A percentile compares a stretch with the other conserved stretches of the same genome.
Evolutionary conservation across 129 eudicot species (phyloP).

Genomic region (Saussurea involucrata): DNA sequence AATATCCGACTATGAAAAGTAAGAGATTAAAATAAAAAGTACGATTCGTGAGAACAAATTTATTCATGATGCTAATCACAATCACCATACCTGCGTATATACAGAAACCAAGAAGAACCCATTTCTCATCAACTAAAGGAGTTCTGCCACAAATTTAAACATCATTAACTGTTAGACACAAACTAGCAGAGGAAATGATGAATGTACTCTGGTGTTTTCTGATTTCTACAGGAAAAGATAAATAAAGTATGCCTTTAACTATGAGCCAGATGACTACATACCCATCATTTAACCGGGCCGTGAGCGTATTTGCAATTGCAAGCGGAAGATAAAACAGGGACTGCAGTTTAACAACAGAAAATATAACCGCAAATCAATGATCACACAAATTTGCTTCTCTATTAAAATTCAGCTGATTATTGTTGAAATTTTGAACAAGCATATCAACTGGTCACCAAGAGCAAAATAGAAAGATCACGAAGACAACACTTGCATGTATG

Average conservation of each 20-base stretch:
- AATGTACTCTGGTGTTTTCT: not conserved
- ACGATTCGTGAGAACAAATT: too few species aligned
- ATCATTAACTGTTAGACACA: not conserved
- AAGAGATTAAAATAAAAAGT: too few species aligned
- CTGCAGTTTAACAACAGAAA: constrained; percentile 46
- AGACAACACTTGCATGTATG: not conserved
- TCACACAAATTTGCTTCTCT: not conserved
- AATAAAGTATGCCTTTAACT: not conserved
- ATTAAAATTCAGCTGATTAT: not conserved
- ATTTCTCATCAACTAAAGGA: constrained; percentile 79
- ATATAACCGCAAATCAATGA: not conserved
- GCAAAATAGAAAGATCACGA: not conserved
- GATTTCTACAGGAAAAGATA: constrained; percentile 8
- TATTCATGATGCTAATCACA: not conserved
- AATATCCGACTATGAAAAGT: not conserved
- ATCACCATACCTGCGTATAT: constrained; percentile 59
- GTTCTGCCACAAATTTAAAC: constrained; percentile 46
- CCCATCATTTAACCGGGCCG: constrained; percentile 93
- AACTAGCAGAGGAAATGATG: not conserved
- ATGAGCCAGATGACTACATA: constrained; percentile 32
- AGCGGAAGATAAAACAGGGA: constrained; percentile 80
- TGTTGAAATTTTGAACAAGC: not conserved
- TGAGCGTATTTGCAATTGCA: constrained; percentile 93
- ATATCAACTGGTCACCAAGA: not conserved
- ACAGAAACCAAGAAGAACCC: constrained; percentile 87